Base-by-base conservation (phyloP, 2,329 filamentous ascomycete species). In the Nothopassalora personata region DNA sequence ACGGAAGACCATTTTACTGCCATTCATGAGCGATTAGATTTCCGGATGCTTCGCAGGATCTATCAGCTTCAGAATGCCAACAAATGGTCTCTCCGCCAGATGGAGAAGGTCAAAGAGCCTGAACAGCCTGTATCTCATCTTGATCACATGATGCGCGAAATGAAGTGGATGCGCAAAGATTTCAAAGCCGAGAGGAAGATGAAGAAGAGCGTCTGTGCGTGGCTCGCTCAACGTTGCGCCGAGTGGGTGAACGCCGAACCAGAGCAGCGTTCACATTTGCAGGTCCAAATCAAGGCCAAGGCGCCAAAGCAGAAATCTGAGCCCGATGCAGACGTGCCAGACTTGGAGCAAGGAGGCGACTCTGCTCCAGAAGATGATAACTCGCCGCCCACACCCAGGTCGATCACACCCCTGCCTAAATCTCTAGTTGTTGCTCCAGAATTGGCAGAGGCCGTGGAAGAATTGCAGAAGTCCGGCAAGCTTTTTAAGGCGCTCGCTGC, bases 141-240 rank as follows among this genome's bases (percentile, higher is more conserved):
- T 83, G 94, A 99, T 75, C 82, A 93, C 54, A 74, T 97, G 57
- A 78, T 99, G 33, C 84, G 91, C 66, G 92, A 99, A 77, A 90
- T 93, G 83, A 96, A 92, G 73, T 97, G 93, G 93, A 95, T 99
- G 90, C 85, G 92, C 53, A 97, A 91, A 1, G 94, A 99, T 74
- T 97, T 97, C 70, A 84, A 89, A 54, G 90, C 97, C 74, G 94
- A 97, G 73, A 81, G 91, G 45, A 96, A 96, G 72, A 96, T 92
- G 91, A 97, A 97, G 76, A 86, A 85, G 70, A 84, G 88, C 2
- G 83, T 88, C 36, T 92, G 92, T 5, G 87, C 87, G 59, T 91
- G 87, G 58, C 80, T 96, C 60, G 94, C 91, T 1, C 80, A 86
- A 68, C 89, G 88, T 68, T 97, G 93, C 73, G 90, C 88, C 0